Evolutionary conservation across 352 stramenopile genomes (phyloP).

Genomic region (Phytophthora crassamura): DNA sequence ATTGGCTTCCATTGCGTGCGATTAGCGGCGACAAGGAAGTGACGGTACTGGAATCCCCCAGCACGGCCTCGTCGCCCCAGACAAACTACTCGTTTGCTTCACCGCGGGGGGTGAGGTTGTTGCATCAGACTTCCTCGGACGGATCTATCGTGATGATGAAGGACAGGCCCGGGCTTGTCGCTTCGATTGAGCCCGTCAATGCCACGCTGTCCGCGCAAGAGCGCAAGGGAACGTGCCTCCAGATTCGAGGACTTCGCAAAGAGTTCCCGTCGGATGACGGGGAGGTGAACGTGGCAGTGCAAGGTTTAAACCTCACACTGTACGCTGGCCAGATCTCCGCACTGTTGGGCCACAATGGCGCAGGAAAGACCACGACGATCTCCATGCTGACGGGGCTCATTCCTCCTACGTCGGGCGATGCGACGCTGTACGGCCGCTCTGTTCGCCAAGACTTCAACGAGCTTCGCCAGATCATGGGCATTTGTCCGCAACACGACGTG

Average conservation of each 20-base stretch:
- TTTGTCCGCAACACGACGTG: constrained; percentile 98
- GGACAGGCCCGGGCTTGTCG: constrained; percentile 22
- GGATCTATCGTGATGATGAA: constrained; percentile 47
- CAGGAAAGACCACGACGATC: constrained; percentile 94
- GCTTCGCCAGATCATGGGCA: constrained; percentile 93
- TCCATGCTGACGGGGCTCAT: constrained; percentile 94
- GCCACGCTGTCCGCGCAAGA: constrained; percentile 50
- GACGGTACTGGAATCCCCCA: constrained; percentile 32
- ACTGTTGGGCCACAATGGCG: constrained; percentile 88
- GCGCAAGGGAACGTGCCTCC: constrained; percentile 48
- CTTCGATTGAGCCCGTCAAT: constrained; percentile 54
- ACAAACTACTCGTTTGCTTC: constrained; percentile 36
- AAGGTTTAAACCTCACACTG: constrained; percentile 88
- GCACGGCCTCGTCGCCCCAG: constrained; percentile 25
- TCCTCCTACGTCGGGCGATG: constrained; percentile 66
- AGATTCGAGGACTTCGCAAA: constrained; percentile 58
- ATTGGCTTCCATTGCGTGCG: constrained; percentile 23
- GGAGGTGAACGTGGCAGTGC: constrained; percentile 81
- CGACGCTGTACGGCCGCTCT: constrained; percentile 74
- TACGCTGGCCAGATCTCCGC: constrained; percentile 94
- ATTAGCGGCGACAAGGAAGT: constrained; percentile 28
- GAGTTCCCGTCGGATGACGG: constrained; percentile 71
- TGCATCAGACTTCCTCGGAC: constrained; percentile 41
- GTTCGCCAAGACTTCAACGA: constrained; percentile 80
- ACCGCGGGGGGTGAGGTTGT: constrained; percentile 17